Evolutionary conservation across 257 asterid species (phyloP), one percentile per base, ranked within the genome.

Genomic region (Lycium ferocissimum): DNA sequence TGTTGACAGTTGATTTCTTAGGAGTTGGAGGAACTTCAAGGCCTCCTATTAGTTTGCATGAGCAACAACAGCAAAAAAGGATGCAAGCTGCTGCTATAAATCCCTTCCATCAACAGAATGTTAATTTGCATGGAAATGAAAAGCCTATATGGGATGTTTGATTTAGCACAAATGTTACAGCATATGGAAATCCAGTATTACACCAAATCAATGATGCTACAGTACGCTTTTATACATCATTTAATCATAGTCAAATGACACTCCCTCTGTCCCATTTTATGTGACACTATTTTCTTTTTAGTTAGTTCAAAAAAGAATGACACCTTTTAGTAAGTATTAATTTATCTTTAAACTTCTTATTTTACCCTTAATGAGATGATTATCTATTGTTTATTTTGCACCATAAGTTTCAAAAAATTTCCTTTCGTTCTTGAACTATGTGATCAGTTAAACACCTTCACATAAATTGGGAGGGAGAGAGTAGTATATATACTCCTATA

Each of bases 1-100:
- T 93, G 87, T 88, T 90, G 89, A 94, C 98, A 15, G 97, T 95
- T 1, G 99, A 95, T 90, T 94, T 95, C 93, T 79, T 95, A 88
- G 99, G 98, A 37, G 89, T 93, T 1, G 98, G 98, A 45, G 97
- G 95, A 78, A 8, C 47, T 33, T 86, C 97, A 4, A 84, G 94
- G 85, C 84, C 92, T 3, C 91, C 71, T 71, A 38, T 17, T 3
- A 88, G 84, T 83, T 10, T 88, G 58, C 94, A 89, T 35, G 92
- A 85, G 14, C 87, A 79, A 45, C 92, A 85, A 83, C 85, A 87
- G 75, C 92, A 87, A 56, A 91, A 88, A 81, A 86, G 91, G 22
- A 90, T 93, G 94, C 94, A 90, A 38, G 84, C 80, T 85, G 86
- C 67, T 26, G 17, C 78, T 6, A 76, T 88, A 88, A 69, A 87